Evolutionary conservation across 2,329 filamentous ascomycete genomes (phyloP).

Genomic region (Colletotrichum filicis): DNA sequence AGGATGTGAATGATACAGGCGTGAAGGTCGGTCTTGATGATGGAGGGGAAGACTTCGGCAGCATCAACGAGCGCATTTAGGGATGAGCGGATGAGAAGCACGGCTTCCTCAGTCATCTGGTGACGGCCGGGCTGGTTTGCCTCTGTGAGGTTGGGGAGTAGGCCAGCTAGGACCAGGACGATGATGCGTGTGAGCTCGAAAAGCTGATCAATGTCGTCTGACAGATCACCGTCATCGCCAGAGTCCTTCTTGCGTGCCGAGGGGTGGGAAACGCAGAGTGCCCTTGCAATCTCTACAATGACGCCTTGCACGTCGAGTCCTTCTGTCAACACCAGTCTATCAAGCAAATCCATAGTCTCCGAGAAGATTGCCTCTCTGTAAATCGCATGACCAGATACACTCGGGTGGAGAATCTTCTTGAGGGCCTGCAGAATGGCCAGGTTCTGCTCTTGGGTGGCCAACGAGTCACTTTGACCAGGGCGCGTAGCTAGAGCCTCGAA

Average conservation of each 20-base stretch:
- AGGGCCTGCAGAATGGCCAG: constrained; percentile 90
- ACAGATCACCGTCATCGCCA: constrained; percentile 80
- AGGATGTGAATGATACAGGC: constrained; percentile 98
- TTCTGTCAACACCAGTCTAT: constrained; percentile 92
- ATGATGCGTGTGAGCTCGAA: constrained; percentile 98
- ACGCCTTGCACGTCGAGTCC: constrained; percentile 88
- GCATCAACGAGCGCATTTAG: constrained; percentile 93
- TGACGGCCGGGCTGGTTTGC: constrained; percentile 74
- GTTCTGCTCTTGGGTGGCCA: constrained; percentile 81
- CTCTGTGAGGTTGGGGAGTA: constrained; percentile 85
- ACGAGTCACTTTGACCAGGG: constrained; percentile 71
- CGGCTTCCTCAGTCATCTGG: constrained; percentile 87
- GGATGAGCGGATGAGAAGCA: constrained; percentile 81
- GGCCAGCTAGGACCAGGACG: constrained; percentile 87
- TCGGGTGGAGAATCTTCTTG: constrained; percentile 94
- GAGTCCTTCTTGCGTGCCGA: constrained; percentile 79
- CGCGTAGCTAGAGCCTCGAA: constrained; percentile 94
- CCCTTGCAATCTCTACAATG: constrained; percentile 93
- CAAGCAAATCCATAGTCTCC: constrained; percentile 95
- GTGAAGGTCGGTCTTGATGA: constrained; percentile 96
- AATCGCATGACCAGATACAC: constrained; percentile 95
- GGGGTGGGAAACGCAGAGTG: constrained; percentile 89
- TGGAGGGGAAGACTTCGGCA: constrained; percentile 92
- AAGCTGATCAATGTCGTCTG: constrained; percentile 96
- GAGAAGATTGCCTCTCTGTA: constrained; percentile 96